Percentiles rank a stretch among this genome's conserved stretches.
Evolutionary conservation across 116 monocot species (phyloP).

Genomic region (Trichopus zeylanicus): DNA sequence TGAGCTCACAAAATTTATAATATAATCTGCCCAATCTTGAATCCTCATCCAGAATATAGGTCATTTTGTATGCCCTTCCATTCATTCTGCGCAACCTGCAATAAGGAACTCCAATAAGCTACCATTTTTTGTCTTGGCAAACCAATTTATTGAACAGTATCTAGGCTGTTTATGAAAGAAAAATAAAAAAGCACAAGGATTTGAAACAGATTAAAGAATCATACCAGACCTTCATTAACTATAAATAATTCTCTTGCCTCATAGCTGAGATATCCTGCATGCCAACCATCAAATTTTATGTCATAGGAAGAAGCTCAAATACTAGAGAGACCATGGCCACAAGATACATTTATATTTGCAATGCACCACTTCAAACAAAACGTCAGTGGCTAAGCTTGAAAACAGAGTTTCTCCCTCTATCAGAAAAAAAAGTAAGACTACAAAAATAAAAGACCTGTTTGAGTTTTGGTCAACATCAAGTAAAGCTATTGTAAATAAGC

Average conservation of each 20-base stretch:
- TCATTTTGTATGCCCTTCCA: conserved; percentile 84
- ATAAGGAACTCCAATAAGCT: neutral
- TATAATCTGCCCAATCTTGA: conserved; percentile 87
- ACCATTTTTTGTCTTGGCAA: conserved; percentile 4
- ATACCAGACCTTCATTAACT: conserved; percentile 67
- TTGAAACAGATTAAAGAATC: neutral
- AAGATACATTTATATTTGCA: neutral
- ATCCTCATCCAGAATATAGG: conserved; percentile 88
- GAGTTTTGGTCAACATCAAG: too few relatives aligned
- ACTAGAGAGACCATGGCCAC: neutral
- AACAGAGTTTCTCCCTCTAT: too few relatives aligned
- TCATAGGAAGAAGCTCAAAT: neutral
- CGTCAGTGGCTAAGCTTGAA: too few relatives aligned
- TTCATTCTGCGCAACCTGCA: conserved; percentile 90
- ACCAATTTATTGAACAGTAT: neutral
- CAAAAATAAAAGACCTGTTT: too few relatives aligned
- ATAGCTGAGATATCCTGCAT: conserved; percentile 84
- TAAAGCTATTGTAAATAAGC: too few relatives aligned
- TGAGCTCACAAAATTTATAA: conserved; percentile 67
- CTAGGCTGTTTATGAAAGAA: neutral
- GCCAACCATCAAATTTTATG: neutral
- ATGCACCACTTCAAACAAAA: neutral
- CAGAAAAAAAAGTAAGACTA: too few relatives aligned
- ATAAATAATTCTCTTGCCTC: conserved; percentile 81
- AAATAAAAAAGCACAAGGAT: neutral